Evolutionary conservation across 441 rosid species (phyloP).

Genomic region (Adansonia rubrostipa): DNA sequence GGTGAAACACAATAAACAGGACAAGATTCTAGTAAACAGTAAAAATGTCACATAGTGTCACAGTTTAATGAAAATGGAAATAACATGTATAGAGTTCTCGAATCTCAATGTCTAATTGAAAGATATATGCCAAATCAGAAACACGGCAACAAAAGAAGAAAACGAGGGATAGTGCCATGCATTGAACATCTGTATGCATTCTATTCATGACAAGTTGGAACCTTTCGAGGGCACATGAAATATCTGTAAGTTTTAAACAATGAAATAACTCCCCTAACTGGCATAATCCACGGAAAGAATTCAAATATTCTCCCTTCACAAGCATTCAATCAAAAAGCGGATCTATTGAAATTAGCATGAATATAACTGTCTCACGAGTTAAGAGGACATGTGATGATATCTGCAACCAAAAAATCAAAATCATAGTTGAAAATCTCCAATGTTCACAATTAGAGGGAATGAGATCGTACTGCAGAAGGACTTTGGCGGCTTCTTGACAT

Average conservation of each 20-base stretch:
- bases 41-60: not conserved
- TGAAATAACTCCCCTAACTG: not conserved
- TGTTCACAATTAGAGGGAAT: not conserved
- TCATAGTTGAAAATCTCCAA: not conserved
- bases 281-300: not conserved
- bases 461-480: slow-evolving; percentile 66
- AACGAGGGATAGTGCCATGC: slow-evolving; percentile 5
- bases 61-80: not conserved
- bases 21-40: not conserved
- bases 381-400: not conserved
- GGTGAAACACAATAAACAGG: slow-evolving; percentile 5
- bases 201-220: not conserved
- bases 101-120: not conserved
- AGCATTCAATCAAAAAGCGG: not conserved
- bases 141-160: not conserved
- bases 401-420: not conserved
- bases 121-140: not conserved
- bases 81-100: not conserved
- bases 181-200: not conserved
- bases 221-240: not conserved
- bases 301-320: not conserved
- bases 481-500: slow-evolving; percentile 88
- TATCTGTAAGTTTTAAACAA: not conserved
- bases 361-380: not conserved
- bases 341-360: slow-evolving; percentile 7